phyloP scores from a whole-genome alignment of 495 filamentous ascomycete species.

The Mycothermus thermophilus region DNA sequence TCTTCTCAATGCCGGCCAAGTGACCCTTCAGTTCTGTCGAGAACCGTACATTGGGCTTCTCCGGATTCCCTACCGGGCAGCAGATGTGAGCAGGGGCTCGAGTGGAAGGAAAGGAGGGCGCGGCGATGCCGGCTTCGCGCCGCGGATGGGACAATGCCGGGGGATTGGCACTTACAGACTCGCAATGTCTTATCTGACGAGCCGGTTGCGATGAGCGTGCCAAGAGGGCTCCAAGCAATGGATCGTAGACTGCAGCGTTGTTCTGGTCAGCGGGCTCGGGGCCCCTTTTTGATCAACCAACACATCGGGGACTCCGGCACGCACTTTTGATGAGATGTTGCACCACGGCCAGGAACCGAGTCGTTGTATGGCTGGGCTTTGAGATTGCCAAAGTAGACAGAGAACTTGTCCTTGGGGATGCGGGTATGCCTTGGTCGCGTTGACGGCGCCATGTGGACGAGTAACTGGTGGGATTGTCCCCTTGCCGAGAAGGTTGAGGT shows the following conservation, averaged over 20 bases:
- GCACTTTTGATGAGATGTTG: slow-evolving; percentile 9
- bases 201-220: slow-evolving; percentile 76
- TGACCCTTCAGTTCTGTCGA: slow-evolving; percentile 82
- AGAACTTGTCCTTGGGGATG: slow-evolving; percentile 49
- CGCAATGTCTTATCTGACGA: slow-evolving; percentile 68
- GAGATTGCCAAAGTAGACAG: slow-evolving; percentile 39
- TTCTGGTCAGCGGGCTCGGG: not conserved
- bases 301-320: too few relatives aligned
- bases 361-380: slow-evolving; percentile 54
- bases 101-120: not conserved
- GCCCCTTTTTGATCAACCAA: too few relatives aligned
- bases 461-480: too few relatives aligned
- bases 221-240: slow-evolving; percentile 80
- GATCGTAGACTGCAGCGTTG: slow-evolving; percentile 37
- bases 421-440: slow-evolving; percentile 34
- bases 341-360: slow-evolving; percentile 14
- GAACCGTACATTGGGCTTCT: slow-evolving; percentile 63
- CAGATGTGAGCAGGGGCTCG: not conserved
- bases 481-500: not conserved
- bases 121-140: not conserved
- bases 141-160: not conserved
- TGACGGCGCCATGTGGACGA: slow-evolving; percentile 48
- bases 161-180: slow-evolving; percentile 35
- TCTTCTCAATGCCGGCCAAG: slow-evolving; percentile 61
- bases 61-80: slow-evolving; percentile 54